Conservation (phyloP, 352 stramenopile species). For the Globisporangium solare region DNA sequence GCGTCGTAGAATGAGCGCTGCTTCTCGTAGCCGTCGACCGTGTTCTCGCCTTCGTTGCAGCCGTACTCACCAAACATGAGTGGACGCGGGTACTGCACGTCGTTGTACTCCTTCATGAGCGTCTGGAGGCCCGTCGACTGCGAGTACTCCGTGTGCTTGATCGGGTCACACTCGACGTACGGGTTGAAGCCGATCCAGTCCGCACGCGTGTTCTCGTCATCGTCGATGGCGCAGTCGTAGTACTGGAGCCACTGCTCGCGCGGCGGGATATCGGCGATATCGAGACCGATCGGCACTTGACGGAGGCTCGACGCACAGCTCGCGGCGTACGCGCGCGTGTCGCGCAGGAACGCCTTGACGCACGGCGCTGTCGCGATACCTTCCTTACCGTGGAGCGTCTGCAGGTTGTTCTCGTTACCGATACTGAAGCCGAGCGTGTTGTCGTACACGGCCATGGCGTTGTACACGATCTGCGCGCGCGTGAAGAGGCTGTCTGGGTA, state of each 20-base stretch:
- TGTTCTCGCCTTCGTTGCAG: constrained; percentile 65
- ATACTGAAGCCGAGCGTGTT: constrained; percentile 67
- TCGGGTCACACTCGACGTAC: constrained; percentile 65
- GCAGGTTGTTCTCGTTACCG: constrained; percentile 67
- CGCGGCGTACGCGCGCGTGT: constrained; percentile 44
- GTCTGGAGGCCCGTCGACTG: constrained; percentile 54
- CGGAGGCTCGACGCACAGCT: constrained; percentile 38
- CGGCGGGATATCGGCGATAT: constrained; percentile 66
- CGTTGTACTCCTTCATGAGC: constrained; percentile 56
- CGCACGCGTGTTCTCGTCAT: constrained; percentile 44
- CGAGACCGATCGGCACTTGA: constrained; percentile 63
- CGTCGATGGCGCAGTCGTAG: constrained; percentile 56
- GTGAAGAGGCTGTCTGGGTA: constrained; percentile 49
- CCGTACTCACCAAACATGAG: constrained; percentile 80
- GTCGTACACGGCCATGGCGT: constrained; percentile 68
- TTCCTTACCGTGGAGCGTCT: constrained; percentile 28
- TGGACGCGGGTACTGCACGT: constrained; percentile 39
- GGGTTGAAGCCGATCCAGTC: constrained; percentile 46
- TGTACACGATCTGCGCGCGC: constrained; percentile 63
- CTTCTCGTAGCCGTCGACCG: constrained; percentile 61
- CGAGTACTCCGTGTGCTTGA: constrained; percentile 41
- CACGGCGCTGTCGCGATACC: constrained; percentile 51
- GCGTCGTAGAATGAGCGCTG: constrained; percentile 62
- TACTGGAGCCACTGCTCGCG: constrained; percentile 63
- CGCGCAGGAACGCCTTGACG: constrained; percentile 69